Evolutionary conservation across 2,329 filamentous ascomycete species (phyloP), one percentile per base, ranked within the genome.

Genomic region (Diatrype stigma): DNA sequence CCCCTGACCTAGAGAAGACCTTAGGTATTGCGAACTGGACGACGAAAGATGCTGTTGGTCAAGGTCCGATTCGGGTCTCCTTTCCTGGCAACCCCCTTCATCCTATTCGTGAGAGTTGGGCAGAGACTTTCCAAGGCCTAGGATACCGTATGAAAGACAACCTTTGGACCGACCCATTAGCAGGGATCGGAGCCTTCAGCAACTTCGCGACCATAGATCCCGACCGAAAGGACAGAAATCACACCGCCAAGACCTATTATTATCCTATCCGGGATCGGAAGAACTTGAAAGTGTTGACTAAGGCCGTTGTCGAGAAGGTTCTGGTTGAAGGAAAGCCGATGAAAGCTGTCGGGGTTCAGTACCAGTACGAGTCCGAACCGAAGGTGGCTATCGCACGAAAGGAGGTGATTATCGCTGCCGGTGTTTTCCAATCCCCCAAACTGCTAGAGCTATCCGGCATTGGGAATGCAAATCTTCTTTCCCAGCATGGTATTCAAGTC

Each of bases 381-480:
- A 51, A 48, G 26, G 38, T 22, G 10, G 54, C 42, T 17, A 45
- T n/a, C 11, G 47, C 50, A n/a, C 23, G n/a, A 3, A 59, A 60
- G 28, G 59, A 62, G 35, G 49, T 62, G 14, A 56, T 62, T 17
- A n/a, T 59, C 16, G 48, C 51, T 3, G 57, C 56, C 1, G 59
- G 59, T 5, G 55, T 51, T 19, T 17, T 62, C 2, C 52, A 56
- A 16, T 53, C 58, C 2, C 57, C 58, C 0, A 58, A 70, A 26
- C 48, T 76, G 0, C 62, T 76, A 0, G 69, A 74, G 50, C 60
- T 71, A 1, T 74, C 71, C 5, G 73, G 73, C 8, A 51, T 64
- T 10, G 62, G 62, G 0, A 51, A 56, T 6, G 22, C 30, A 3
- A 34, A 48, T 6, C 14, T 60, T 1, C 56, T 63, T 2, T 42